Evolutionary conservation across 1,284 basidiomycete genomes (phyloP).

Genomic region (Ganoderma multipileum): DNA sequence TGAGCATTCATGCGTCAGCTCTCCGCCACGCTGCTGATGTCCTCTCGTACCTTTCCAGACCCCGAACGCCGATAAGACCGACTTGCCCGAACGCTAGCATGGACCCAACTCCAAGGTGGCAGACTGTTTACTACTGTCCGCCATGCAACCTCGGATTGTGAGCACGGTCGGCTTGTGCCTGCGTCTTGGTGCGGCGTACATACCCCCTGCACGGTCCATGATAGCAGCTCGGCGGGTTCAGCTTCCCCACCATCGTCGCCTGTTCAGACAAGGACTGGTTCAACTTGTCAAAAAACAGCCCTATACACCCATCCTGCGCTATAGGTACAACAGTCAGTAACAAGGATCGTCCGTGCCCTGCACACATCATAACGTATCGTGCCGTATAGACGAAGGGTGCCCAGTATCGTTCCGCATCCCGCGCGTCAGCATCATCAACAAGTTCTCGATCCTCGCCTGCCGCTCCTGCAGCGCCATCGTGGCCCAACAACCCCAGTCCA

Average conservation of each 20-base stretch:
- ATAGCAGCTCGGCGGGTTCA: not conserved
- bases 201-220: not conserved
- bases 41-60: not conserved
- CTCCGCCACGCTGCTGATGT: not conserved
- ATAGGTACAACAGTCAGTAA: not conserved
- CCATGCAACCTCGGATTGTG: not conserved
- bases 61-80: not conserved
- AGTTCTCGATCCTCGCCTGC: constrained; percentile 78
- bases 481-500: not conserved
- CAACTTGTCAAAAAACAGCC: not conserved
- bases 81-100: not conserved
- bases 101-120: no score
- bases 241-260: not conserved
- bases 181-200: not conserved
- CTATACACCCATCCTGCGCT: not conserved
- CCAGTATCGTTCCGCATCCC: constrained; percentile 52
- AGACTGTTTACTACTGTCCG: not conserved
- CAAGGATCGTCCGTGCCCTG: not conserved
- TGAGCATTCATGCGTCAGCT: not conserved
- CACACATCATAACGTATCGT: constrained; percentile 38
- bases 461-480: constrained; percentile 57
- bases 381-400: constrained; percentile 35
- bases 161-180: not conserved
- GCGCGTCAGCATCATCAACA: constrained; percentile 58
- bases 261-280: not conserved